phyloP scores from a whole-genome alignment of 2,329 filamentous ascomycete genomes.

The Endocalyx cinctus region DNA sequence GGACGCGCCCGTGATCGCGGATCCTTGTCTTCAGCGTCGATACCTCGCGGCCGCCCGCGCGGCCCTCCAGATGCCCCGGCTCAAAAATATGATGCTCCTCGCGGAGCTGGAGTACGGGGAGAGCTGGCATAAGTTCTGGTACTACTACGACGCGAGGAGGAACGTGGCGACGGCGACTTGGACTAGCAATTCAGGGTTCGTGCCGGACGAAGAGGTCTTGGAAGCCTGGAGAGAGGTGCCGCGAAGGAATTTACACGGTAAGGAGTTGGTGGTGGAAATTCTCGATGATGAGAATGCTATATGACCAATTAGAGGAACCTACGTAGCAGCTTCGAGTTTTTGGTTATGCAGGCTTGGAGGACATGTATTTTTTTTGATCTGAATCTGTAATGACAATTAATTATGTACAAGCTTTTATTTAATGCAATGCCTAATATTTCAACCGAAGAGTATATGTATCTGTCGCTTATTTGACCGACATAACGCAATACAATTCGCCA shows the following conservation, averaged over 20 bases:
- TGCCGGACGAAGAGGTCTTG: slow-evolving; percentile 1
- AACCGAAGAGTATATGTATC: too few species aligned
- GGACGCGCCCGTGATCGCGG: background rate
- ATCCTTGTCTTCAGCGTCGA: background rate
- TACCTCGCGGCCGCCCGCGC: slow-evolving; percentile 1
- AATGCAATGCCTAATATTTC: too few species aligned
- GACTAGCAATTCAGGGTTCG: slow-evolving; percentile 2
- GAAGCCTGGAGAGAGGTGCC: background rate
- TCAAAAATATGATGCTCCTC: slow-evolving; percentile 1
- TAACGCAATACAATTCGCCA: too few species aligned
- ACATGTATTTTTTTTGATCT: too few species aligned
- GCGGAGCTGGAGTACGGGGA: background rate
- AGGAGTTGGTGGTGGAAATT: slow-evolving; percentile 2
- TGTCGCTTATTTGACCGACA: too few species aligned
- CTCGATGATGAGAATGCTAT: background rate
- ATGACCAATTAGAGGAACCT: too few species aligned
- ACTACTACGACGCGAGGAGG: background rate
- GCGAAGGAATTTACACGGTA: background rate
- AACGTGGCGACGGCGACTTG: background rate
- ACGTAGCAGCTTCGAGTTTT: too few species aligned
- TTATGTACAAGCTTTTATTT: too few species aligned
- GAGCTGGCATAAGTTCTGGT: slow-evolving; percentile 3
- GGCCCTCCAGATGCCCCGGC: slow-evolving; percentile 1
- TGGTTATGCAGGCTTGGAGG: too few species aligned
- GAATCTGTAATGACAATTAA: too few species aligned